Evolutionary conservation across 139 green algal species (phyloP), one percentile per base, ranked within the genome.

Genomic region (Monoraphidium neglectum): DNA sequence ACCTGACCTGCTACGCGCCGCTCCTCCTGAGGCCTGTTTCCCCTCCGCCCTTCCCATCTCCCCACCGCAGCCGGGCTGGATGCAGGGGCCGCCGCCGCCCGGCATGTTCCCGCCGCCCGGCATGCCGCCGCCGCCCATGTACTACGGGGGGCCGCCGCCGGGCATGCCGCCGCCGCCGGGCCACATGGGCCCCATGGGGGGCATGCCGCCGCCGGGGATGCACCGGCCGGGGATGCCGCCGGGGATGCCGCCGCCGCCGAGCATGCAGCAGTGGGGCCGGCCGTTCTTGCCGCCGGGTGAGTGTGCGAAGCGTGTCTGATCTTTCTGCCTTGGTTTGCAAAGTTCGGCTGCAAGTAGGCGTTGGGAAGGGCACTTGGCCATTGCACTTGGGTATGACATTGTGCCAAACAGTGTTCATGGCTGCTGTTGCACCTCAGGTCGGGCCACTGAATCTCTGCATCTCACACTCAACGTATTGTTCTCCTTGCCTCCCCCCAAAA

Each of bases 261-360:
- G 68, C 37, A 74, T 81, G 64, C 57, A 35, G 32, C 82, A 72
- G n/a, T 77, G 72, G 1, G 79, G 79, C 74, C 81, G 81, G 79
- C 74, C 68, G 30, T 24, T 51, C 8, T 12, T 8, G 43, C 43
- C 43, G 43, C 43, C 43, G 43, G 43, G 43, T 51, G 43, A 51
- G 43, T 12, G 43, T 51, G 43, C 43, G 8, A 12, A 12, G 43
- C 8, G 8, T 51, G 43, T 8, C 43, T 51, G 43, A 8, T 51
- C 12, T 51, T 51, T 51, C 8, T 51, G 43, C 43, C 12, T 51
- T 51, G 43, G 8, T 51, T 12, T 12, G 43, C 43, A 8, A n/a
- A n/a, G n/a, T n/a, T n/a, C n/a, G n/a, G n/a, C 43, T 51, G 43
- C 43, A 51, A 51, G 12, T 51, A 12, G 43, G 12, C 8, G 12